These are phyloP conservation scores for Ophiostoma angusticollis DNA, from an alignment of 2,329 filamentous ascomycete genomes.

Conservation along the genomic window DNA sequence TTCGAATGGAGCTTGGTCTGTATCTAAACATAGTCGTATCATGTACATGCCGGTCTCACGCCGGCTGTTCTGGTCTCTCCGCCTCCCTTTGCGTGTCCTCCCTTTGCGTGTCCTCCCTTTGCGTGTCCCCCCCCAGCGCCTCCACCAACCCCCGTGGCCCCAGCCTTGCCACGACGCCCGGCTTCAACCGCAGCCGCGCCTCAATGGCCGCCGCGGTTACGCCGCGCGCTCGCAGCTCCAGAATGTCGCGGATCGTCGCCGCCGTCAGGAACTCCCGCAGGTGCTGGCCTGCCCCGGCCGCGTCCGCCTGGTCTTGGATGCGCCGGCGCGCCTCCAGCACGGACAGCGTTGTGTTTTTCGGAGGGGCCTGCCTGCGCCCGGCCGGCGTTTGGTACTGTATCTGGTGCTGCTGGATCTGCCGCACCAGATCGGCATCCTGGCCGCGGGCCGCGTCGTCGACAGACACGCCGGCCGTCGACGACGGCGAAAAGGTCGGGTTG, in stretches of 20 bases:
- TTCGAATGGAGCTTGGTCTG: too few species aligned
- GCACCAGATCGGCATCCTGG: constrained; percentile 12
- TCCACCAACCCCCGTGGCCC: constrained; percentile 29
- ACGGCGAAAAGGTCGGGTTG: constrained; percentile 39
- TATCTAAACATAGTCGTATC: too few species aligned
- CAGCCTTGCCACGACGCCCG: constrained; percentile 32
- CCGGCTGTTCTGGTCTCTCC: too few species aligned
- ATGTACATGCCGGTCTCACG: too few species aligned
- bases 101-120: too few species aligned
- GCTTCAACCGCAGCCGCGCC: constrained; percentile 29
- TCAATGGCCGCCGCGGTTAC: constrained; percentile 30
- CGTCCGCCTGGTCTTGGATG: constrained; percentile 30
- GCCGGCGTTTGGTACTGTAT: constrained; percentile 10
- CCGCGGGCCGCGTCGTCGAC: neutral
- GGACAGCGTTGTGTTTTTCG: constrained; percentile 32
- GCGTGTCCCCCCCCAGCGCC: too few species aligned
- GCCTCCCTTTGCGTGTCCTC: too few species aligned
- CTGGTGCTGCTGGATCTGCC: constrained; percentile 7
- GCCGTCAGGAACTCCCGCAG: constrained; percentile 32
- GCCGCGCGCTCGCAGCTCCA: constrained; percentile 31
- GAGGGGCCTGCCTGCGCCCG: constrained; percentile 16
- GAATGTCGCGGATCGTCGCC: constrained; percentile 31
- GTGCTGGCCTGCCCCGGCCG: constrained; percentile 22
- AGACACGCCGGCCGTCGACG: constrained; percentile 28
- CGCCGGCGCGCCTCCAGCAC: constrained; percentile 35